Evolutionary conservation across 495 filamentous ascomycete species (phyloP).

Genomic region (Neurospora tetrasperma): DNA sequence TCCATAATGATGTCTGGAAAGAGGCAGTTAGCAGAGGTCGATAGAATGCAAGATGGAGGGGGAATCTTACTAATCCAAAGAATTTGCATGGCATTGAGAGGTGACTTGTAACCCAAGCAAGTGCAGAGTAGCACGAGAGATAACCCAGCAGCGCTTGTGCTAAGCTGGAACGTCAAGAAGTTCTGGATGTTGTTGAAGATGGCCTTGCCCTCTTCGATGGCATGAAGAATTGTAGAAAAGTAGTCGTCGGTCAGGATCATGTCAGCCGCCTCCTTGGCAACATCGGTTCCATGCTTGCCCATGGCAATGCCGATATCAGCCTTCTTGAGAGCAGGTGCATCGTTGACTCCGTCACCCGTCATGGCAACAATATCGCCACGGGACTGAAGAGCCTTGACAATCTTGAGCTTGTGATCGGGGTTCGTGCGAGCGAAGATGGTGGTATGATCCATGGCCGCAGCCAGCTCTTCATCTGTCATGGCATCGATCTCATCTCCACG

Average conservation of each 20-base stretch:
- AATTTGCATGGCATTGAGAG: conserved; percentile 98
- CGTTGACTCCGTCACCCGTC: conserved; percentile 97
- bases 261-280: conserved; percentile 98
- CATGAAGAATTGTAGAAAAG: conserved; percentile 91
- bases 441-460: conserved; percentile 72
- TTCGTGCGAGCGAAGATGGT: conserved; percentile 94
- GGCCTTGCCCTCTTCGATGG: conserved; percentile 96
- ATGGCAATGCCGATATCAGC: conserved; percentile 97
- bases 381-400: conserved; percentile 80
- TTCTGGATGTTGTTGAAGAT: conserved; percentile 99
- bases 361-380: conserved; percentile 97
- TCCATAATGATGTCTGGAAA: conserved; percentile 88
- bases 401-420: conserved; percentile 96
- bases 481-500: conserved; percentile 81
- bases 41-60: background rate
- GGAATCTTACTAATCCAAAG: conserved; percentile 87
- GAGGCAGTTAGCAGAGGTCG: conserved; percentile 19
- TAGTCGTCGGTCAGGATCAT: conserved; percentile 99
- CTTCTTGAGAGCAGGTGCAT: conserved; percentile 92
- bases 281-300: conserved; percentile 90
- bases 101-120: conserved; percentile 82
- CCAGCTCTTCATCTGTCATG: conserved; percentile 76
- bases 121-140: conserved; percentile 87
- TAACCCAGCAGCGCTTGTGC: conserved; percentile 89
- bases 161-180: conserved; percentile 96